Conservation (phyloP, 2,329 filamentous ascomycete species). For the Colletotrichum tabaci region DNA sequence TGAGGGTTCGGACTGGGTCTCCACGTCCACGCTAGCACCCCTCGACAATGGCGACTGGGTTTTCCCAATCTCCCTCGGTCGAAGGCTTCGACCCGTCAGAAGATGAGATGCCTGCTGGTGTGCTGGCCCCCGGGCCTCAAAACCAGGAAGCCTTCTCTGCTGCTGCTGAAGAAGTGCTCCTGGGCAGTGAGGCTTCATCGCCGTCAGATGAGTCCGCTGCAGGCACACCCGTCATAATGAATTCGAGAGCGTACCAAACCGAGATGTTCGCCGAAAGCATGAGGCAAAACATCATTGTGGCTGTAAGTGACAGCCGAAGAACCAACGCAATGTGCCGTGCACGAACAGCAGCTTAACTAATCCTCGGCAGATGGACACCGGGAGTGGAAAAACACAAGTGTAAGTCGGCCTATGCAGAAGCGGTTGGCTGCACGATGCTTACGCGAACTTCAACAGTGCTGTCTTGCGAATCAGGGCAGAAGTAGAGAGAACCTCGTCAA, state of each 20-base stretch:
- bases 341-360: conserved; percentile 10
- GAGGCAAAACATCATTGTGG: conserved; percentile 79
- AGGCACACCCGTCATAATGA: conserved; percentile 50
- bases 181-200: conserved; percentile 33
- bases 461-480: conserved; percentile 77
- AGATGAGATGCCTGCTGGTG: conserved; percentile 19
- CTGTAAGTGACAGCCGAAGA: conserved; percentile 61
- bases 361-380: conserved; percentile 79
- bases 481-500: conserved; percentile 65
- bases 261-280: conserved; percentile 84
- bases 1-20: conserved; percentile 2
- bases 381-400: conserved; percentile 85
- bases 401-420: conserved; percentile 56
- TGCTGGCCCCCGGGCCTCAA: conserved; percentile 19
- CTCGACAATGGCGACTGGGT: conserved; percentile 21
- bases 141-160: conserved; percentile 28
- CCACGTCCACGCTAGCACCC: conserved; percentile 7
- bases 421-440: conserved; percentile 40
- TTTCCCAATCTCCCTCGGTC: conserved; percentile 25
- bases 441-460: conserved; percentile 62
- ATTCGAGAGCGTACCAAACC: conserved; percentile 76
- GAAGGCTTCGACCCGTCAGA: conserved; percentile 9
- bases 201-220: conserved; percentile 20
- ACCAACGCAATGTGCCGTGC: background rate
- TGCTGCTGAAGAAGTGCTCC: conserved; percentile 28